A percentile compares a stretch with the other conserved stretches of the same genome.
Evolutionary conservation across 108 stramenopile species (phyloP).

Genomic region (Bacterosira constricta): DNA sequence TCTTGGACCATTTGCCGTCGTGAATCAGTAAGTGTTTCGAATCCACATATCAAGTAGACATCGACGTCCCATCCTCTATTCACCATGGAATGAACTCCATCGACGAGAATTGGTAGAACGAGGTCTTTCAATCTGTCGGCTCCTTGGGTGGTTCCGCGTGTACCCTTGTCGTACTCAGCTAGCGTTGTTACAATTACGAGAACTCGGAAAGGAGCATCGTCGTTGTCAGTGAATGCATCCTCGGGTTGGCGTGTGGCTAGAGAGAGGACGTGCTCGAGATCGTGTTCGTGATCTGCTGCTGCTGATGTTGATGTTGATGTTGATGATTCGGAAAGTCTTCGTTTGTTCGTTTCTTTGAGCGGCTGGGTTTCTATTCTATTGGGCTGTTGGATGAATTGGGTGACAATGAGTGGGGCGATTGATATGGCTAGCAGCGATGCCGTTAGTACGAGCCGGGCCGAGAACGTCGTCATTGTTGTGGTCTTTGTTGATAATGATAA

Average conservation of each 20-base stretch:
- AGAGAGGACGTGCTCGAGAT: conserved; percentile 35
- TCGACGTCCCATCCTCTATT: conserved; percentile 44
- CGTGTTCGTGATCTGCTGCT: conserved; percentile 12
- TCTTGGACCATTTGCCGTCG: conserved; percentile 56
- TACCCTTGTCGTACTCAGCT: conserved; percentile 70
- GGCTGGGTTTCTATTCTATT: too few relatives aligned
- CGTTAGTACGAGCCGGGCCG: too few relatives aligned
- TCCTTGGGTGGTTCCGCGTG: conserved; percentile 53
- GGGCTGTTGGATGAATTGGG: too few relatives aligned
- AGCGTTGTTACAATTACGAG: conserved; percentile 78
- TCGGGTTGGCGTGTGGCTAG: conserved; percentile 30
- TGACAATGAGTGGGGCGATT: too few relatives aligned
- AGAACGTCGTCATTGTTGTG: too few relatives aligned
- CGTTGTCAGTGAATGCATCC: conserved; percentile 34
- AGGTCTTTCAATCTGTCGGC: conserved; percentile 75
- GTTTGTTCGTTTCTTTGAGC: too few relatives aligned
- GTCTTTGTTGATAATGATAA: too few relatives aligned
- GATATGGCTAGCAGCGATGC: too few relatives aligned
- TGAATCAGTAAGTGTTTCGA: conserved; percentile 12
- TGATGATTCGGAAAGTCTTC: conserved; percentile 15
- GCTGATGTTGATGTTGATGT: background rate
- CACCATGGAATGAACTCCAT: conserved; percentile 68
- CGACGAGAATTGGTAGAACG: conserved; percentile 64
- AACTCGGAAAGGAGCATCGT: conserved; percentile 38
- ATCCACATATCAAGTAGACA: conserved; percentile 48